Evolutionary conservation across 2,329 filamentous ascomycete genomes (phyloP), one percentile per base, ranked within the genome.

Genomic region (Colletotrichum theobromicola): DNA sequence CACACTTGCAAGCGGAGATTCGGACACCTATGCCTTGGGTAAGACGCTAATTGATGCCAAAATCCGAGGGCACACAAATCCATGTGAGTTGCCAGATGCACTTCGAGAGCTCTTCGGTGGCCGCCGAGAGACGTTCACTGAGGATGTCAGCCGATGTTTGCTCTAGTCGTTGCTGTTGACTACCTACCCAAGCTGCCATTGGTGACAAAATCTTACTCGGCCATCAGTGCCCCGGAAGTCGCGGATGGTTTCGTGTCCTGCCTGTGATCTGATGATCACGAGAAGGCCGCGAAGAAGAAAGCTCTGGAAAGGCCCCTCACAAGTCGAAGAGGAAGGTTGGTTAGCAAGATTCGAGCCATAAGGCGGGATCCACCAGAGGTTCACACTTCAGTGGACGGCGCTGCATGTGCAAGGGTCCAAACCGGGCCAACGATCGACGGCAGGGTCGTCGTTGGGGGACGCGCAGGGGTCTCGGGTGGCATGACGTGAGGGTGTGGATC

Each of bases 231-330:
- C n/a, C 35, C 70, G 70, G 66, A 73, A 73, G 66, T 34, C 13
- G 15, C 71, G 71, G 71, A 65, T 65, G 18, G 37, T 35, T 60
- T 70, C 61, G 35, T 70, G 35, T 26, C 24, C 42, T 24, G 42
- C 67, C 32, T 74, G 67, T 74, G 67, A 60, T 71, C 61, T 50
- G 67, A 71, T 46, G 34, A 70, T 65, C 46, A 42, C 46, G 71
- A 61, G 46, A 70, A 70, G 15, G 60, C n/a, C n/a, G 10, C 15
- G 32, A 42, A 24, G 21, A 50, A 32, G 67, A 61, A 71, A 24
- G 67, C 37, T 74, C 60, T 70, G 60, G 60, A 70, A 70, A 16
- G n/a, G 24, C 34, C n/a, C n/a, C 2, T n/a, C 15, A 53, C 5
- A 24, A 21, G 5, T 18, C 7, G 18, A 21, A 30, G 55, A 16